phyloP scores from a whole-genome alignment of 495 filamentous ascomycete species.

The Platismatia glauca region DNA sequence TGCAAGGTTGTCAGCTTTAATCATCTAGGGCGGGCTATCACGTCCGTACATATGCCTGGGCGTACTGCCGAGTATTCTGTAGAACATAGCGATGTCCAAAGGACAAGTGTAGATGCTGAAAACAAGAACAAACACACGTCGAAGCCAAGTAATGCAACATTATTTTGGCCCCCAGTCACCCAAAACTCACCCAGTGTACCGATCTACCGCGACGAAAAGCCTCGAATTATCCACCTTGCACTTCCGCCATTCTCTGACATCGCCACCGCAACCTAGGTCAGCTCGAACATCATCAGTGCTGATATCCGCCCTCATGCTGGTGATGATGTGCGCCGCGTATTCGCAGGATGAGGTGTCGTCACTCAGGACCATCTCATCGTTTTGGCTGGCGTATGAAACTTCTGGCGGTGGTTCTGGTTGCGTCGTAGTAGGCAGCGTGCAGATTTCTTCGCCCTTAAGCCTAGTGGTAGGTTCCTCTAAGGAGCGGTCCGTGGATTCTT shows the following conservation, averaged over 20 bases:
- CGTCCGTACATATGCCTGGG: too few species aligned
- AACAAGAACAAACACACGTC: background rate
- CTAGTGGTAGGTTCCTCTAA: background rate
- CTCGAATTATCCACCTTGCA: constrained; percentile 36
- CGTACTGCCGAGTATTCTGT: too few species aligned
- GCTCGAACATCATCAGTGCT: constrained; percentile 31
- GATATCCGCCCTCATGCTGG: constrained; percentile 25
- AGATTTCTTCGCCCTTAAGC: background rate
- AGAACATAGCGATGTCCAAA: too few species aligned
- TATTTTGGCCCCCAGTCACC: too few species aligned
- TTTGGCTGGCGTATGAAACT: background rate
- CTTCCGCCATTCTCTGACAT: constrained; percentile 19
- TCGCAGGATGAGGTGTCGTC: constrained; percentile 24
- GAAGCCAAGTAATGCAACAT: background rate
- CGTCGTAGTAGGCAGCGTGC: background rate
- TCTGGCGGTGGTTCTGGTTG: background rate
- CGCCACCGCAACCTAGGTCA: constrained; percentile 33
- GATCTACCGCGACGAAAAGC: constrained; percentile 37
- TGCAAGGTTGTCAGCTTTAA: background rate
- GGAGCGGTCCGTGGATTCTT: background rate
- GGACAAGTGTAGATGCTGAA: background rate
- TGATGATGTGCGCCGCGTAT: constrained; percentile 28
- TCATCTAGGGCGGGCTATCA: background rate
- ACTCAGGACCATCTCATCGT: background rate
- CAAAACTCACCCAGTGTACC: background rate